A percentile compares a stretch with the other conserved stretches of the same genome.
phyloP scores from a whole-genome alignment of 768 basidiomycete species.

The Psilocybe cyanescens region DNA sequence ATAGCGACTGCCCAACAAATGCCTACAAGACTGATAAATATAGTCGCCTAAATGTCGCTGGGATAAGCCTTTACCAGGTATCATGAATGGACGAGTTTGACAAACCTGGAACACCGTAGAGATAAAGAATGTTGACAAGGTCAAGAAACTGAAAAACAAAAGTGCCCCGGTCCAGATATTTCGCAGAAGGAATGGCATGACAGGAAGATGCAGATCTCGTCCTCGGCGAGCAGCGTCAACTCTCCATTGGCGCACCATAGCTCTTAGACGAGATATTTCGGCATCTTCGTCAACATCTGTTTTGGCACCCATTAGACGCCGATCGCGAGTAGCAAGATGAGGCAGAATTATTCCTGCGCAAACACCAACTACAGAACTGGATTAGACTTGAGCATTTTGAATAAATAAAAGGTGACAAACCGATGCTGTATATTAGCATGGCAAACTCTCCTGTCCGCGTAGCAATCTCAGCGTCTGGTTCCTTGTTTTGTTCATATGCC shows the following conservation, averaged over 20 bases:
- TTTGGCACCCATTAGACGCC: constrained; percentile 73
- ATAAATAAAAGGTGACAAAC: constrained; percentile 42
- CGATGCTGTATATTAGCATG: constrained; percentile 88
- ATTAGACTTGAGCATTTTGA: constrained; percentile 7
- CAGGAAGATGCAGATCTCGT: constrained; percentile 75
- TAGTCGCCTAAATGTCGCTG: constrained; percentile 59
- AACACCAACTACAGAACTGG: constrained; percentile 69
- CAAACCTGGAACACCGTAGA: constrained; percentile 72
- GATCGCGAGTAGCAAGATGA: constrained; percentile 79
- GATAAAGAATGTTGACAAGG: constrained; percentile 87
- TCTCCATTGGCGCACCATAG: constrained; percentile 80
- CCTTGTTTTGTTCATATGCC: constrained; percentile 73
- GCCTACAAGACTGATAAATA: constrained; percentile 83
- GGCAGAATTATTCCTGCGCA: constrained; percentile 82
- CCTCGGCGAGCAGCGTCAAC: constrained; percentile 81
- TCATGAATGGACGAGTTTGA: neutral
- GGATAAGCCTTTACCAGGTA: neutral
- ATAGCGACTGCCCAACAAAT: constrained; percentile 98
- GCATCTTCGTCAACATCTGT: constrained; percentile 76
- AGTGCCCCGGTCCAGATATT: constrained; percentile 95
- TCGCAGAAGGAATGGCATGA: constrained; percentile 88
- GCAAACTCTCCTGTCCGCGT: constrained; percentile 87
- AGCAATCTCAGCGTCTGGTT: constrained; percentile 84
- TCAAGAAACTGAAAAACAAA: constrained; percentile 77
- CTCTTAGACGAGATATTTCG: constrained; percentile 70